Evolutionary conservation across 164 flowering plant genomes (phyloP), one percentile per base, ranked within the genome.

Genomic region (Vitis riparia): DNA sequence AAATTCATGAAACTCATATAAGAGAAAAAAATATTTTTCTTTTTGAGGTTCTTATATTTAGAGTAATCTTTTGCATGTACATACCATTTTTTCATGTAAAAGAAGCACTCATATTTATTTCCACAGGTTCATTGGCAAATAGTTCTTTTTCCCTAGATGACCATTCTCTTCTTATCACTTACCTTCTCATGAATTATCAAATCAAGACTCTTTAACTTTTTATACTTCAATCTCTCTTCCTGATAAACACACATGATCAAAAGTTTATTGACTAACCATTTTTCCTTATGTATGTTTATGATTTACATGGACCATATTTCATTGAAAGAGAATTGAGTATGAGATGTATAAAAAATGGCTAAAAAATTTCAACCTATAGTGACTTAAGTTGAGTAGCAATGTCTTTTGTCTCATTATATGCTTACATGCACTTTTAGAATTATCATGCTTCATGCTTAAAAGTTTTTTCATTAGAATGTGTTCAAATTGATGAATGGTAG

Each of bases 181-280:
- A 10, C 19, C 44, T 65, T 51, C 5, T 7, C 60, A 29, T 66
- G 23, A 53, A 23, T 13, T 6, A 27, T 32, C 7, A 51, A 8
- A 53, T 30, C 29, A 55, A 29, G 8, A 53, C n/a, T 53, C 15
- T 66, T 11, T 3, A 29, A 13, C 12, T 55, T 58, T 11, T 68
- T 53, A 11, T 44, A 11, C 6, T 19, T 14, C 50, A 68, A 30
- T 48, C 51, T 55, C 11, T 15, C 63, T 3, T 59, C 63, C 11
- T 68, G 63, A 19, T 68, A 37, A 47, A 68, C 63, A 68, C 71
- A 68, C 48, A 58, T 11, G 56, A 32, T 51, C 64, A 59, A 11
- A 49, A 58, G 64, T 59, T 68, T 55, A 68, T 50, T 58, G 9
- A 56, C 10, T 17, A 64, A 47, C 63, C 51, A 68, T 32, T 48